Evolutionary conservation across 305 asterid genomes (phyloP), one percentile per base, ranked within the genome.

Genomic region (Solanum hybrid): DNA sequence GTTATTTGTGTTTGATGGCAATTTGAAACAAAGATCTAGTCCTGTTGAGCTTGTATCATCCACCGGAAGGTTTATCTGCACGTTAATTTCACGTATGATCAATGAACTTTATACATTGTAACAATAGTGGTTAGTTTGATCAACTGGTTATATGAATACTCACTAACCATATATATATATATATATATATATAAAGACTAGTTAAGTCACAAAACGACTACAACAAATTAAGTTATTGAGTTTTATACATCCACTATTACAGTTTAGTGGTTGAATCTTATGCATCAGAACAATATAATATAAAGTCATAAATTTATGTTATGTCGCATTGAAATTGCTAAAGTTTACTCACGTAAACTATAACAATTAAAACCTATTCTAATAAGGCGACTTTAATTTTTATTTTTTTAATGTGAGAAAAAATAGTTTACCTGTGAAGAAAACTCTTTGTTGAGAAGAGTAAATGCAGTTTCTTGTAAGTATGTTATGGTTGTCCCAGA

Each of bases 401-500:
- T n/a, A n/a, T n/a, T n/a, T n/a, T n/a, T n/a, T n/a, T 34, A 34
- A 34, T 34, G 35, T 34, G 35, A 34, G 6, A 34, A 34, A 34
- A 34, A 34, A 5, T 34, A 34, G 35, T 34, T 34, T 90, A 93
- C 88, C 86, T 95, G 95, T 0, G 91, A 93, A 3, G 73, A 46
- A 51, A 97, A 95, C 82, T 93, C 99, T 35, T 92, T 92, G 77
- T 93, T 95, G 12, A 97, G 90, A 3, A 91, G 31, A 42, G 88
- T 92, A 82, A 93, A 96, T 6, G 95, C 95, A 11, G 86, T 90
- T 86, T 91, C 57, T 89, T 95, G 95, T 0, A 97, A 61, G 78
- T 95, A 96, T 0, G 98, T 95, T n/a, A 97, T 93, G 4, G 99
- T 97, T 1, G 99, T 97, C 35, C 99, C 99, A 7, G 98, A 97